Percentiles rank a stretch among this genome's conserved stretches.
These are phyloP conservation scores for Corymbia calophylla DNA, from an alignment of 441 rosid genomes.

Conservation along the genomic window DNA sequence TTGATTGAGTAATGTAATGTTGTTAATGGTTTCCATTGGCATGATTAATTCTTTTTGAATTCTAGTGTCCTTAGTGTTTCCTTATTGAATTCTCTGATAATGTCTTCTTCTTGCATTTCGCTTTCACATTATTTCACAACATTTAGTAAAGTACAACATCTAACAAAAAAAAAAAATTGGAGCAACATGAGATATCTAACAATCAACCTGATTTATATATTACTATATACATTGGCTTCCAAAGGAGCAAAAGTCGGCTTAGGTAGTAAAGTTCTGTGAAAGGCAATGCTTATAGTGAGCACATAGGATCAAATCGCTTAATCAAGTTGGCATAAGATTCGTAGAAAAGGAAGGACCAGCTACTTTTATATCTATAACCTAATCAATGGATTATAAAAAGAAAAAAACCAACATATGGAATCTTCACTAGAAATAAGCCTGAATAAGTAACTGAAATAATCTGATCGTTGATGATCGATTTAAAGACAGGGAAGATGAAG, in stretches of 20 bases:
- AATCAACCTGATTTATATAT: background rate
- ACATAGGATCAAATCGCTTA: background rate
- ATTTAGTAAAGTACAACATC: background rate
- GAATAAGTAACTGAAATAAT: background rate
- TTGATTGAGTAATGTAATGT: background rate
- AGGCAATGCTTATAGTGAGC: background rate
- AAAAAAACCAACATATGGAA: background rate
- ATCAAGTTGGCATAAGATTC: background rate
- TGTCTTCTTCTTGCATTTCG: background rate
- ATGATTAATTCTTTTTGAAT: too few species aligned
- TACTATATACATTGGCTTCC: background rate
- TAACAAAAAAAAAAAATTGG: background rate
- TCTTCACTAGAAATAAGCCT: background rate
- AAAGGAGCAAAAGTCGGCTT: background rate
- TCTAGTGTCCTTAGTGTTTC: background rate
- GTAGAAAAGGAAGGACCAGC: background rate
- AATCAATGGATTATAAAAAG: background rate
- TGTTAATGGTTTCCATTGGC: background rate
- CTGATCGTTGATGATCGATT: background rate
- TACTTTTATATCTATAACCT: background rate
- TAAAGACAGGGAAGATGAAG: background rate
- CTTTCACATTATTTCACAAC: background rate
- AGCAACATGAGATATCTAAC: background rate
- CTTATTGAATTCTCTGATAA: background rate
- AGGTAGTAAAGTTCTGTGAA: background rate